Conservation (phyloP, 2,329 filamentous ascomycete genomes). For the Fusarium haematococcum region DNA sequence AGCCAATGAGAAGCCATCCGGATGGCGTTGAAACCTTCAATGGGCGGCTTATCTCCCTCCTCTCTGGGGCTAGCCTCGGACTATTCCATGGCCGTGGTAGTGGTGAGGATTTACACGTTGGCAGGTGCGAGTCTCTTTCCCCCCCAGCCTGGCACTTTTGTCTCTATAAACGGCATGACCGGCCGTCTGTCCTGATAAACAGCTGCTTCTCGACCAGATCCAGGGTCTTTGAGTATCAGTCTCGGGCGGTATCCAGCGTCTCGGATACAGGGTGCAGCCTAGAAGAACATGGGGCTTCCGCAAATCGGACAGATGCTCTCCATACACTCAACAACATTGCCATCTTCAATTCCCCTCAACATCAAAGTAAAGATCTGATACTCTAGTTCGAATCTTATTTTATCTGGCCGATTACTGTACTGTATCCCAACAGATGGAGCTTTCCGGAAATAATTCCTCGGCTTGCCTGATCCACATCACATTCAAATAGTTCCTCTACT, state of each 20-base stretch:
- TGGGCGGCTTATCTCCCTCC: conserved; percentile 43
- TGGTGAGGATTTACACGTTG: conserved; percentile 15
- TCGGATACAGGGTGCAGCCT: conserved; percentile 4
- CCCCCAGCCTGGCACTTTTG: conserved; percentile 36
- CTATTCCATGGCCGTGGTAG: conserved; percentile 26
- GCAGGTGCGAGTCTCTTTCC: conserved; percentile 11
- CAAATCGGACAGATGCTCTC: background rate
- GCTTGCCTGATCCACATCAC: conserved; percentile 18
- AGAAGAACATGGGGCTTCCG: background rate
- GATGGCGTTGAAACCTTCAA: conserved; percentile 33
- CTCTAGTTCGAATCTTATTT: background rate
- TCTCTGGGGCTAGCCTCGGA: conserved; percentile 41
- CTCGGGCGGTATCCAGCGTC: background rate
- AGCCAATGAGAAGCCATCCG: conserved; percentile 30
- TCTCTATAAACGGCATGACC: conserved; percentile 28
- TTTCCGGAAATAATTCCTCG: background rate
- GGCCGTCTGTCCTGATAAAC: conserved; percentile 11
- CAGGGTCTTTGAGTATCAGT: conserved; percentile 19
- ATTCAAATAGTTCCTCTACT: background rate
- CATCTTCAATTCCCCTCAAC: background rate
- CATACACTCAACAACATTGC: background rate
- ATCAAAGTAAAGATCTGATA: background rate
- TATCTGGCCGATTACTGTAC: background rate
- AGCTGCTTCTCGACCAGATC: conserved; percentile 9
- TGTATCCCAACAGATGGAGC: background rate